Conservation (phyloP, 306 rosid species). For the Vigna mungo region DNA sequence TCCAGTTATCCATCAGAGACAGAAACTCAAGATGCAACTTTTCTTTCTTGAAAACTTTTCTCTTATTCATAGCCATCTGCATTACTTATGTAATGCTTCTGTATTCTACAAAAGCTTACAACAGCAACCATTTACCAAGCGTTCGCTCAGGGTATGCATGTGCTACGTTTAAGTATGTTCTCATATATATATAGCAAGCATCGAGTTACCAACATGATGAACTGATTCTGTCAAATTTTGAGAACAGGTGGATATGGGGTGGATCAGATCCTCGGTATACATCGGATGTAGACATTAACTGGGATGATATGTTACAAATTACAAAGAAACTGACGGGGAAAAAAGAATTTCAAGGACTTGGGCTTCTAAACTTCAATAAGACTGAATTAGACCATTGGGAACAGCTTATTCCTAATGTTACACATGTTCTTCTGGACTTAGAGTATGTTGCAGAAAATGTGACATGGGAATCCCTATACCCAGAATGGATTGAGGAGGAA, state of each 20-base stretch:
- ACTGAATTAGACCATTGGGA: not conserved
- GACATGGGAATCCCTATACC: slow-evolving; percentile 29
- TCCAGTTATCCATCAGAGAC: slow-evolving; percentile 2
- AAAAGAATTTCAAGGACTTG: slow-evolving; percentile 2
- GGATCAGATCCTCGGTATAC: slow-evolving; percentile 3
- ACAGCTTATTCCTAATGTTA: not conserved
- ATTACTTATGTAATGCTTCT: not conserved
- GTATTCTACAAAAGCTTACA: not conserved
- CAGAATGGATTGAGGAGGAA: slow-evolving; percentile 32
- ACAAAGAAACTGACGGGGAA: not conserved
- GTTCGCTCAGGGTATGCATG: no score
- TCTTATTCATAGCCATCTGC: slow-evolving; percentile 4
- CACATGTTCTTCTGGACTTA: not conserved
- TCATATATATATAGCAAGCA: no score
- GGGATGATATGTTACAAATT: slow-evolving; percentile 1
- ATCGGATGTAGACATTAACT: not conserved
- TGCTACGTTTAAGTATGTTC: no score
- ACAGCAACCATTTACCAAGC: not conserved
- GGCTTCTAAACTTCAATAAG: slow-evolving; percentile 14
- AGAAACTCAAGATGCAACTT: slow-evolving; percentile 20
- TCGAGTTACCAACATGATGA: no score
- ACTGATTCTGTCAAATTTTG: no score
- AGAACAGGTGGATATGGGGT: not conserved
- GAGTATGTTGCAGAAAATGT: slow-evolving; percentile 19
- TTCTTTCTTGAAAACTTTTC: slow-evolving; percentile 14